phyloP scores from a whole-genome alignment of 345 rosid genomes.

The Aquilaria sinensis region DNA sequence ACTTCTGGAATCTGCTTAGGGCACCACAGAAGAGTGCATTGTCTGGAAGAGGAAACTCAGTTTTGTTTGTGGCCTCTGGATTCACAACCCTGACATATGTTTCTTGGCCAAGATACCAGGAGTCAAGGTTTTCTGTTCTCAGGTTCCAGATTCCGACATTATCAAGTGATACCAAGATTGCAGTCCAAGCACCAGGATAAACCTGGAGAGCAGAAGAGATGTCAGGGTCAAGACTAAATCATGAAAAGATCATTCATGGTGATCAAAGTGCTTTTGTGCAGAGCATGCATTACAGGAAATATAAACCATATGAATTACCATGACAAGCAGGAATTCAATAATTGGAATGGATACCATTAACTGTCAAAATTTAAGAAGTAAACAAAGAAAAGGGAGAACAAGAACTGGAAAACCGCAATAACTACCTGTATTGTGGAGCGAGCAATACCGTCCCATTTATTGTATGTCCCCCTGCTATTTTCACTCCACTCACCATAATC shows the following conservation, averaged over 20 bases:
- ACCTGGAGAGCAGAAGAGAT: constrained; percentile 39
- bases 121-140: constrained; percentile 93
- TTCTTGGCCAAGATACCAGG: constrained; percentile 99
- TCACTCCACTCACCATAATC: constrained; percentile 98
- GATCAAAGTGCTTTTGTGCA: not conserved
- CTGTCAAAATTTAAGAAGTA: not conserved
- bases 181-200: constrained; percentile 98
- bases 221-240: constrained; percentile 1
- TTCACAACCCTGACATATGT: constrained; percentile 85
- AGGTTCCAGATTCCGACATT: constrained; percentile 97
- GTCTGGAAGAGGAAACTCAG: constrained; percentile 75
- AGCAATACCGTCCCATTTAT: constrained; percentile 98
- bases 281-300: not conserved
- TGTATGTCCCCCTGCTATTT: constrained; percentile 94
- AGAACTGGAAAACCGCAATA: not conserved
- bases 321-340: not conserved
- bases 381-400: not conserved
- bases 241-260: not conserved
- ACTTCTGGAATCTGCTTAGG: constrained; percentile 71
- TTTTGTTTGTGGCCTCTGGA: constrained; percentile 89
- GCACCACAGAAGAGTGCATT: constrained; percentile 91
- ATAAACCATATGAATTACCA: not conserved
- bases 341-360: not conserved
- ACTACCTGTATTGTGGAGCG: constrained; percentile 82
- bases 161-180: constrained; percentile 84